Percentiles rank a stretch among this genome's conserved stretches.
Conservation (phyloP, 176 grass and related monocot genomes). For the Oryza meyeriana region DNA sequence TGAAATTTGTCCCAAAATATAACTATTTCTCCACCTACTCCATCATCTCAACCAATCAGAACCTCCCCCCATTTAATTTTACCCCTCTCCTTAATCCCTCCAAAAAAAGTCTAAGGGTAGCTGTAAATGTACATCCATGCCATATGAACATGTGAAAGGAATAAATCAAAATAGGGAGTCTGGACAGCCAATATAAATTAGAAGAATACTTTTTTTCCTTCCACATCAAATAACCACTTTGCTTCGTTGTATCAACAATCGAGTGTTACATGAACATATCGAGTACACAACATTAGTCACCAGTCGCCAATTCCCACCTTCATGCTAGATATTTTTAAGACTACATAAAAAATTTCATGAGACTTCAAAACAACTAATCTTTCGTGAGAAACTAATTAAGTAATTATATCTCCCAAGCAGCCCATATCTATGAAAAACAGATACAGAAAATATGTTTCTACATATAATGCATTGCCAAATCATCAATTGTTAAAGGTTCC, state of each 20-base stretch:
- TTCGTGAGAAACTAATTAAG: not conserved
- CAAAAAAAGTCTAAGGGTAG: too few relatives aligned
- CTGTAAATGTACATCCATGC: not conserved
- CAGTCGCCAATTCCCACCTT: not conserved
- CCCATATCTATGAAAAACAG: slow-evolving; percentile 18
- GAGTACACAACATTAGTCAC: not conserved
- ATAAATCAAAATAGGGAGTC: not conserved
- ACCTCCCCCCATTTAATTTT: too few relatives aligned
- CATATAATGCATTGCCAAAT: slow-evolving; percentile 18
- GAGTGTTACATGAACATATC: not conserved
- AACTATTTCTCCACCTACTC: too few relatives aligned
- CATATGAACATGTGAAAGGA: slow-evolving; percentile 7
- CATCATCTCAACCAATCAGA: too few relatives aligned
- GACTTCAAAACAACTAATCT: not conserved
- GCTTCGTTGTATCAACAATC: slow-evolving; percentile 5
- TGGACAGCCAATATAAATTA: not conserved
- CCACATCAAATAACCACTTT: not conserved
- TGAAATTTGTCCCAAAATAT: too few relatives aligned
- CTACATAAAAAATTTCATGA: not conserved
- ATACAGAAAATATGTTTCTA: not conserved
- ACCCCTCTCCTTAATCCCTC: too few relatives aligned
- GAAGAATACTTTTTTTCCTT: not conserved
- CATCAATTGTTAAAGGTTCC: slow-evolving; percentile 9
- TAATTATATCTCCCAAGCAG: too few relatives aligned
- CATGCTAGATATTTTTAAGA: not conserved